Evolutionary conservation across 202 grass and related monocot genomes (phyloP).

Genomic region (Dendrocalamus latiflorus): DNA sequence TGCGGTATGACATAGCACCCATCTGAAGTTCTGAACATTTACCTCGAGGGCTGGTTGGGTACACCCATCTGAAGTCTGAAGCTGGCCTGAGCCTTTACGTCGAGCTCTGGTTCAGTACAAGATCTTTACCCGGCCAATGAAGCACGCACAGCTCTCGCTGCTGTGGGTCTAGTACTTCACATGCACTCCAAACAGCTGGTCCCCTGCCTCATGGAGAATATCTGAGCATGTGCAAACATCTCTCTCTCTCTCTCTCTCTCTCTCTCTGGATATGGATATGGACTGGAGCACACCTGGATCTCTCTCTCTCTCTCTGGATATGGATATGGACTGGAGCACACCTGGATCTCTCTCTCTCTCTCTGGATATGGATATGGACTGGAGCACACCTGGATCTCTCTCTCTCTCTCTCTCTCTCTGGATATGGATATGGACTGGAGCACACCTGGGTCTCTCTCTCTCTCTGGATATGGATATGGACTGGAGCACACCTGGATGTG

Average conservation of each 20-base stretch:
- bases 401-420: background rate
- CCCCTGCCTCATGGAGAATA: constrained; percentile 4
- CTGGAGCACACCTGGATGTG: constrained; percentile 9
- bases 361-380: background rate
- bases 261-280: too few relatives aligned
- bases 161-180: constrained; percentile 2
- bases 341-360: constrained; percentile 5
- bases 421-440: too few relatives aligned
- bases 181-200: constrained; percentile 14
- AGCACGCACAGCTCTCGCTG: background rate
- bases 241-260: background rate
- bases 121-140: constrained; percentile 13
- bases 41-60: background rate
- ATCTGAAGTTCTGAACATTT: background rate
- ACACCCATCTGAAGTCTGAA: background rate
- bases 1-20: background rate
- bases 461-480: too few relatives aligned
- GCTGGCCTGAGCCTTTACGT: background rate
- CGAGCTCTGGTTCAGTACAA: constrained; percentile 15
- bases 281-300: constrained; percentile 1
- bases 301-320: background rate
- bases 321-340: background rate
- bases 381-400: background rate
- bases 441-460: too few relatives aligned
- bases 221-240: background rate